These are phyloP conservation scores for Botrytis deweyae DNA, from an alignment of 2,329 filamentous ascomycete species.

Conservation along the genomic window DNA sequence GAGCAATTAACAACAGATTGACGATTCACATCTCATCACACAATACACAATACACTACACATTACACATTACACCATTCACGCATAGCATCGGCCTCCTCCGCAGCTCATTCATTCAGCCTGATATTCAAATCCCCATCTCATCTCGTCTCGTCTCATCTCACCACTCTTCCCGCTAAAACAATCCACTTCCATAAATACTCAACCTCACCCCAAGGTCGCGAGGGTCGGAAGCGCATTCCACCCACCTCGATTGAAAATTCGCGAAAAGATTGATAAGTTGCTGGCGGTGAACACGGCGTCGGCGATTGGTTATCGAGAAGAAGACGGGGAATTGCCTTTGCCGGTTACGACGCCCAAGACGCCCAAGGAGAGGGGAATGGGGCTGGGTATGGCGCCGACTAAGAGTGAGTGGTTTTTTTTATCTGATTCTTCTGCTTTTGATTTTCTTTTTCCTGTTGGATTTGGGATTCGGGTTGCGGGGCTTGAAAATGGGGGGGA, in stretches of 20 bases:
- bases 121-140: not conserved
- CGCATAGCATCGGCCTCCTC: not conserved
- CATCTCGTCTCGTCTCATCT: not conserved
- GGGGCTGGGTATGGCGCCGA: constrained; percentile 41
- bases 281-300: constrained; percentile 34
- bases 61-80: not conserved
- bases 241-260: constrained; percentile 34
- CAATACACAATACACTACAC: not conserved
- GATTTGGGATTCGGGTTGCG: too few species aligned
- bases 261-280: constrained; percentile 29
- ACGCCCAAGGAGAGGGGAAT: constrained; percentile 22
- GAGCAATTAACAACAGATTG: not conserved
- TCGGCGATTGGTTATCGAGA: constrained; percentile 15
- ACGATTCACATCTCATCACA: not conserved
- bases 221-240: constrained; percentile 37
- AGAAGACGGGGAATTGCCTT: constrained; percentile 29
- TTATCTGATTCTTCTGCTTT: not conserved
- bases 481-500: not conserved
- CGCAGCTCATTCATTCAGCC: not conserved
- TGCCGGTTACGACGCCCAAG: constrained; percentile 37
- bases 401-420: constrained; percentile 30
- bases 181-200: not conserved
- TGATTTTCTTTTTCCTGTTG: too few species aligned
- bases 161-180: not conserved
- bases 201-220: constrained; percentile 23